A percentile compares a stretch with the other conserved stretches of the same genome.
Conservation (phyloP, 306 rosid genomes). For the Cucumis hystrix region DNA sequence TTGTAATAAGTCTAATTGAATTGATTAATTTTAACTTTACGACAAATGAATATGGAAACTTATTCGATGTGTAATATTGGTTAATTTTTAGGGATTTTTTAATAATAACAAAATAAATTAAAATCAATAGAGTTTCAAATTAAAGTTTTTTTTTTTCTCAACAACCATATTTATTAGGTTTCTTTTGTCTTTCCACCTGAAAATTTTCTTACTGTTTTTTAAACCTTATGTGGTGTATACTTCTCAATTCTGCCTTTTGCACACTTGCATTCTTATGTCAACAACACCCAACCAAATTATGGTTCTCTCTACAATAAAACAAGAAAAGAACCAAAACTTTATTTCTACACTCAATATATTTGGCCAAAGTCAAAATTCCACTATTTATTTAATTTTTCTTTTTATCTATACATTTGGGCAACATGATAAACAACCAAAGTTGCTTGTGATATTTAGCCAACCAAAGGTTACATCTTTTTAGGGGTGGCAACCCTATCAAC, state of each 20-base stretch:
- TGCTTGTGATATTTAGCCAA: background rate
- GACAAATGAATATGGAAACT: no score
- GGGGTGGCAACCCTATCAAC: background rate
- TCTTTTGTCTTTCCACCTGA: background rate
- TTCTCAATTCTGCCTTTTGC: background rate
- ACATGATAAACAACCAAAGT: background rate
- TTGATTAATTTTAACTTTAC: no score
- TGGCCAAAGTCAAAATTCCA: no score
- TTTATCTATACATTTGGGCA: no score
- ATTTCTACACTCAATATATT: no score
- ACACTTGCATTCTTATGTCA: background rate
- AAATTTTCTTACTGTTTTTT: background rate
- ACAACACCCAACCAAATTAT: conserved; percentile 6
- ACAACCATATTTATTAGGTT: conserved; percentile 4
- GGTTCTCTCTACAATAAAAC: background rate
- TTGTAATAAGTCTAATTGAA: no score
- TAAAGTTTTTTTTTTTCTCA: background rate
- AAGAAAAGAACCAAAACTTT: background rate
- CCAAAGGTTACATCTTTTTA: background rate
- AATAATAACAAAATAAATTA: no score
- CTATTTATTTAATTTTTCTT: no score
- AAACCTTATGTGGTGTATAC: background rate
- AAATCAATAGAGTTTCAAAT: no score
- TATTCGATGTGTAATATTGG: no score
- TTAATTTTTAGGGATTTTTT: no score